Conservation (phyloP, 2,329 filamentous ascomycete genomes). For the Colletotrichum australisinense region DNA sequence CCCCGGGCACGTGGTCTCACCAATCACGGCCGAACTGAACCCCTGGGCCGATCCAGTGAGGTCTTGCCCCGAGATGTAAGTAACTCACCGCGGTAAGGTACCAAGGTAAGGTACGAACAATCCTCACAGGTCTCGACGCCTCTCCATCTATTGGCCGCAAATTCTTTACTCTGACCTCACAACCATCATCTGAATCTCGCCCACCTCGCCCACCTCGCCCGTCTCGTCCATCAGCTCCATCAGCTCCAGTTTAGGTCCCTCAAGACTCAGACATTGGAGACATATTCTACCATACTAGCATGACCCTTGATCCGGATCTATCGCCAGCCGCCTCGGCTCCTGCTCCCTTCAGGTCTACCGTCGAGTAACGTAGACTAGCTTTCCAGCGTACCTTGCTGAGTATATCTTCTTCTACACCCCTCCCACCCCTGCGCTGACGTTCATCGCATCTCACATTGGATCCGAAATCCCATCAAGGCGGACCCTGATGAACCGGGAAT, state of each 20-base stretch:
- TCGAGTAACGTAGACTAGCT: not conserved
- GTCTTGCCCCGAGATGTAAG: no score
- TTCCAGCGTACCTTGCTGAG: not conserved
- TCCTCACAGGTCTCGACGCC: not conserved
- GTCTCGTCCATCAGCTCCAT: not conserved
- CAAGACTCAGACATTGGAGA: not conserved
- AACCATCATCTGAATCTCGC: not conserved
- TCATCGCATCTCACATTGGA: slow-evolving; percentile 16
- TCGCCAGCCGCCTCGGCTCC: not conserved
- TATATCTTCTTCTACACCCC: not conserved
- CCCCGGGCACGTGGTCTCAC: slow-evolving; percentile 16
- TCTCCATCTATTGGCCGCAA: not conserved
- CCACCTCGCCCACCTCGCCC: not conserved
- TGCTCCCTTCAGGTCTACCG: not conserved
- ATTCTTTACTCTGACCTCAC: not conserved
- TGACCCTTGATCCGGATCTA: not conserved
- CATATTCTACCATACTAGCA: not conserved
- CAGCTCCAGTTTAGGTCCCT: no score
- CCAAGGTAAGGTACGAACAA: no score
- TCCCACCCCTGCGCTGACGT: not conserved
- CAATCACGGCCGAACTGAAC: slow-evolving; percentile 4
- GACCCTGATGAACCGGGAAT: not conserved
- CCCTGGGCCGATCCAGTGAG: slow-evolving; percentile 20
- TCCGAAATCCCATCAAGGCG: not conserved
- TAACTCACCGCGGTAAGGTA: no score